Percentiles rank a stretch among this genome's conserved stretches.
These are phyloP conservation scores for Leccinum ochraceum DNA, from an alignment of 768 basidiomycete genomes.

Conservation along the genomic window DNA sequence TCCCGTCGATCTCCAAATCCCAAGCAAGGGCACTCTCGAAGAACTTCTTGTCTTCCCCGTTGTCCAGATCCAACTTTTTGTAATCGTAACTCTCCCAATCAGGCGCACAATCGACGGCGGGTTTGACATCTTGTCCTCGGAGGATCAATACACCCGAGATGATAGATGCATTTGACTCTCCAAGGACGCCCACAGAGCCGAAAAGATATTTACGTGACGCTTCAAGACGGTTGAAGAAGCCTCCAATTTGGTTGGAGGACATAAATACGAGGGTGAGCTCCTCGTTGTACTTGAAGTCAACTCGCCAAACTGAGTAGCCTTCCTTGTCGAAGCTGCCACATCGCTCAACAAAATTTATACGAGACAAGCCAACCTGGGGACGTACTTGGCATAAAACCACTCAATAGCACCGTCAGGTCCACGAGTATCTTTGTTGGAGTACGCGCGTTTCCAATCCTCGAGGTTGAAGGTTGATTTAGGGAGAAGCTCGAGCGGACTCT, in stretches of 20 bases:
- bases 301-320: slow-evolving; percentile 89
- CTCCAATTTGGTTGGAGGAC: slow-evolving; percentile 91
- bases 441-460: slow-evolving; percentile 96
- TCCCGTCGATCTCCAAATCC: slow-evolving; percentile 88
- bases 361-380: background rate
- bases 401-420: slow-evolving; percentile 80
- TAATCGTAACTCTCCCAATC: slow-evolving; percentile 91
- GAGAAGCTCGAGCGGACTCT: slow-evolving; percentile 92
- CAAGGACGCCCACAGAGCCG: slow-evolving; percentile 90
- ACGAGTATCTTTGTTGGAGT: slow-evolving; percentile 97
- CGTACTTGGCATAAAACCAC: slow-evolving; percentile 96
- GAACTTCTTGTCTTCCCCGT: slow-evolving; percentile 79
- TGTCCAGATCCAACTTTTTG: slow-evolving; percentile 72
- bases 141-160: slow-evolving; percentile 83
- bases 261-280: slow-evolving; percentile 93
- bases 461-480: slow-evolving; percentile 88
- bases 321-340: slow-evolving; percentile 73
- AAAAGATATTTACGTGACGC: slow-evolving; percentile 97
- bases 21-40: slow-evolving; percentile 93
- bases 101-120: slow-evolving; percentile 79
- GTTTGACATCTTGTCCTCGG: slow-evolving; percentile 73
- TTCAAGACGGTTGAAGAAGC: slow-evolving; percentile 98
- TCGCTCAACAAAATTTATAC: slow-evolving; percentile 5
- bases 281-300: slow-evolving; percentile 96
- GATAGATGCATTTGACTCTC: slow-evolving; percentile 71